Base-by-base conservation (phyloP, 345 rosid species). In the Brassica incana region DNA sequence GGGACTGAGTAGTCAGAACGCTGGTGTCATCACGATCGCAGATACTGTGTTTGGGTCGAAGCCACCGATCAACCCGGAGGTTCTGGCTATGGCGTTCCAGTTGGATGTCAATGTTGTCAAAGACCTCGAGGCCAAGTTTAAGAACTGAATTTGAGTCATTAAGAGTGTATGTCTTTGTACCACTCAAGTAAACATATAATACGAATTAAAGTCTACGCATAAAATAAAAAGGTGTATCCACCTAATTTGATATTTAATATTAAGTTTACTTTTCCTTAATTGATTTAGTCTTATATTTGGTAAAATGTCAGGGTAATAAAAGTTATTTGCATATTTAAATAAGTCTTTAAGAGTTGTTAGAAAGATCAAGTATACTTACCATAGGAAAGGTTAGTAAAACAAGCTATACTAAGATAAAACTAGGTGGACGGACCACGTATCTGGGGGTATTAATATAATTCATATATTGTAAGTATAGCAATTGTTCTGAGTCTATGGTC, bases 51-150 rank as follows among this genome's bases (percentile, higher is more conserved):
- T 65, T 80, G 78, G 84, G 5, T 78, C 82, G 1, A 16, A 61
- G 10, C 82, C 86, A 60, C 58, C 80, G 0, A 75, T 82, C 14
- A 80, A 84, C 68, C 87, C 87, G 2, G 85, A 84, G 0, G 32
- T 84, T 45, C 33, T 86, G 1, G 77, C 86, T 61, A 70, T 16
- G 68, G 89, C 90, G 1, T 87, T 87, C 72, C 77, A 78, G 63
- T 69, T 87, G 71, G 87, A 84, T 50, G 75, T 29, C 7, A 63
- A 78, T 16, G 40, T 80, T 1, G 84, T 87, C 18, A 77, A 85
- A 45, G 62, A 75, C 27, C 86, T 87, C 3, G 87, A 83, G 58
- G 43, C 76, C 1, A 81, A 82, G 77, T 82, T 86, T 6, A 68
- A 69, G 16, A 80, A 75, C 50, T 79, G 15, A 73, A 48, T 25